Evolutionary conservation across 495 filamentous ascomycete species (phyloP).

Genomic region (Endocarpon pusillum): DNA sequence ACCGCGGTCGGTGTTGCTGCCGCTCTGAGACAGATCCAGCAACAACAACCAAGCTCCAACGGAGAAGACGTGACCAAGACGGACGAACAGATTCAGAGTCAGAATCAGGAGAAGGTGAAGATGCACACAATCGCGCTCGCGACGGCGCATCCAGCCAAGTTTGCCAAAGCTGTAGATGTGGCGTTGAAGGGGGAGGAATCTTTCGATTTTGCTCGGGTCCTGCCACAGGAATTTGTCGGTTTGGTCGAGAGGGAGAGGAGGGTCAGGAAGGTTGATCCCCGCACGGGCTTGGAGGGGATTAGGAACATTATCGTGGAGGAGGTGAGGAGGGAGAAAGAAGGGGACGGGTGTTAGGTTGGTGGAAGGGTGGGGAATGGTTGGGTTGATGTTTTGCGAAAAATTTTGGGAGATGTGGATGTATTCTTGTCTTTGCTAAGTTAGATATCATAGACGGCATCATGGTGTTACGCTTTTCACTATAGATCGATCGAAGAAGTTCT

Average conservation of each 20-base stretch:
- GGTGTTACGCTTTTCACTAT: no score
- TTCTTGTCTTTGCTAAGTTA: no score
- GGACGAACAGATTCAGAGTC: no score
- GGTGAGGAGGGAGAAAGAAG: slow-evolving; percentile 20
- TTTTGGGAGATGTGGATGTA: no score
- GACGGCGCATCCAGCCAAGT: slow-evolving; percentile 91
- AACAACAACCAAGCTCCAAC: no score
- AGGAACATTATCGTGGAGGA: slow-evolving; percentile 15
- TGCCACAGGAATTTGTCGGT: slow-evolving; percentile 63
- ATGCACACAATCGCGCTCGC: slow-evolving; percentile 60
- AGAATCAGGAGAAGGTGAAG: no score
- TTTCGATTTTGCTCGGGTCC: slow-evolving; percentile 57
- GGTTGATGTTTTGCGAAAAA: no score
- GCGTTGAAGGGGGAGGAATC: slow-evolving; percentile 48
- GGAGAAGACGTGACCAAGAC: no score
- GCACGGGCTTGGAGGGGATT: slow-evolving; percentile 18
- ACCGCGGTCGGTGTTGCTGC: slow-evolving; percentile 71
- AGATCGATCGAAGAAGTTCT: no score
- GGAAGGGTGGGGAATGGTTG: no score
- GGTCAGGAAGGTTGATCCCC: slow-evolving; percentile 26
- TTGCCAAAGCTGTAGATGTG: slow-evolving; percentile 57
- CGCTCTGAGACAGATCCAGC: slow-evolving; percentile 42
- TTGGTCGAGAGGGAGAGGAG: slow-evolving; percentile 48
- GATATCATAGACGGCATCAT: no score
- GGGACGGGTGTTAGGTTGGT: no score